Conservation (phyloP, 78 protist species). For the Anaeramoeba ignava region DNA sequence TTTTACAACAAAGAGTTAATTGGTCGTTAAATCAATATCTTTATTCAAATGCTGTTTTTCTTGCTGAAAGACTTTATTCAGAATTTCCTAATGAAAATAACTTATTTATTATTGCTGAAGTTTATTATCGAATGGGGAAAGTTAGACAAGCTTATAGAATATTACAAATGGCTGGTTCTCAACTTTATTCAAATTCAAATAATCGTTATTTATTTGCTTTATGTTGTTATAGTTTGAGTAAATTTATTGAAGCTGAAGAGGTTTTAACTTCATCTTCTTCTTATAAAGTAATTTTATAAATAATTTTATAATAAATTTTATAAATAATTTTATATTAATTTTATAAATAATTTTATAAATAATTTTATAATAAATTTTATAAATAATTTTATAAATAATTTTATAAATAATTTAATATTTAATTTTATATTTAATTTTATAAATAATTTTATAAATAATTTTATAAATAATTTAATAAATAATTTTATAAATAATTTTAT, state of each 20-base stretch:
- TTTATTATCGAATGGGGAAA: background rate
- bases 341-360: background rate
- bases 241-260: conserved; percentile 3
- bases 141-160: background rate
- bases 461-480: background rate
- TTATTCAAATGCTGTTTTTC: conserved; percentile 12
- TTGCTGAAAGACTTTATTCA: conserved; percentile 25
- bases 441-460: background rate
- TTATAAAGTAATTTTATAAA: background rate
- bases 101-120: background rate
- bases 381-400: background rate
- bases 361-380: background rate
- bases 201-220: conserved; percentile 19
- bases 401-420: background rate
- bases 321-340: background rate
- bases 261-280: background rate
- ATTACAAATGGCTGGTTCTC: background rate
- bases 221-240: background rate
- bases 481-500: background rate
- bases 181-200: background rate
- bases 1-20: background rate
- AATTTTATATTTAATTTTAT: background rate
- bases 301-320: background rate
- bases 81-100: background rate
- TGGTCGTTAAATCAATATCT: conserved; percentile 1